phyloP scores from a whole-genome alignment of 2,329 filamentous ascomycete species.

The Aspergillus carbonarius region DNA sequence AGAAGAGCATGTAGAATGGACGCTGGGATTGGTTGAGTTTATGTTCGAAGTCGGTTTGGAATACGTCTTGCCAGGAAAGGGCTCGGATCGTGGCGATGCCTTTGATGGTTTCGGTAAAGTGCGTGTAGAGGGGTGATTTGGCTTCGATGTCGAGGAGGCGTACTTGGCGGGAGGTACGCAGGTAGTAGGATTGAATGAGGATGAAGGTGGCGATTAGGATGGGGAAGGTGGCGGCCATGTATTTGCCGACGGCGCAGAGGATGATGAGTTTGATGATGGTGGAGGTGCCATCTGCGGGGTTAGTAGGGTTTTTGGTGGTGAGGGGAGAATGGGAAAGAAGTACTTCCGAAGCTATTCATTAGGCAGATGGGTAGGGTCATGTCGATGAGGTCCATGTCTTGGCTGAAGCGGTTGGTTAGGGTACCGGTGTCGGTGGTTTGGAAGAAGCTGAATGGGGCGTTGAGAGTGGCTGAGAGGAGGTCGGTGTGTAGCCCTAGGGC shows the following conservation, averaged over 20 bases:
- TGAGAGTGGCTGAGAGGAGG: conserved; percentile 15
- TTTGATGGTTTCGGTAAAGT: conserved; percentile 52
- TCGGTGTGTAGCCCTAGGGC: conserved; percentile 11
- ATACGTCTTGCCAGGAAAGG: conserved; percentile 48
- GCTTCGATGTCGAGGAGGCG: conserved; percentile 55
- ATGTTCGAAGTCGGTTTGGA: conserved; percentile 38
- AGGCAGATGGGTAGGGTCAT: conserved; percentile 20
- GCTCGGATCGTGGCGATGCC: conserved; percentile 52
- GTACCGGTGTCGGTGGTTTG: conserved; percentile 12
- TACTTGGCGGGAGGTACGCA: conserved; percentile 48
- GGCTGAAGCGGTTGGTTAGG: conserved; percentile 26
- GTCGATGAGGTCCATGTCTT: conserved; percentile 31
- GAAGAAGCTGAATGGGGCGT: conserved; percentile 21
- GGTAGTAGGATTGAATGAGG: conserved; percentile 47
- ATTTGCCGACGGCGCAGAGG: neutral
- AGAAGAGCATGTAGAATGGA: conserved; percentile 47
- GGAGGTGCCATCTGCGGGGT: neutral
- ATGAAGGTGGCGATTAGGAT: conserved; percentile 39
- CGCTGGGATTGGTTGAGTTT: conserved; percentile 44
- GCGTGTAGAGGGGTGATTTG: conserved; percentile 51
- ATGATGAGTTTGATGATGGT: neutral
- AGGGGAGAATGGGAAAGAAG: conserved; percentile 1
- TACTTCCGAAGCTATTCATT: conserved; percentile 10
- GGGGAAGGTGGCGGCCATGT: conserved; percentile 39
- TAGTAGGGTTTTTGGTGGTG: no score